Percentiles rank a stretch among this genome's conserved stretches.
Evolutionary conservation across 2,329 filamentous ascomycete species (phyloP).

Genomic region (Alternaria postmessia): DNA sequence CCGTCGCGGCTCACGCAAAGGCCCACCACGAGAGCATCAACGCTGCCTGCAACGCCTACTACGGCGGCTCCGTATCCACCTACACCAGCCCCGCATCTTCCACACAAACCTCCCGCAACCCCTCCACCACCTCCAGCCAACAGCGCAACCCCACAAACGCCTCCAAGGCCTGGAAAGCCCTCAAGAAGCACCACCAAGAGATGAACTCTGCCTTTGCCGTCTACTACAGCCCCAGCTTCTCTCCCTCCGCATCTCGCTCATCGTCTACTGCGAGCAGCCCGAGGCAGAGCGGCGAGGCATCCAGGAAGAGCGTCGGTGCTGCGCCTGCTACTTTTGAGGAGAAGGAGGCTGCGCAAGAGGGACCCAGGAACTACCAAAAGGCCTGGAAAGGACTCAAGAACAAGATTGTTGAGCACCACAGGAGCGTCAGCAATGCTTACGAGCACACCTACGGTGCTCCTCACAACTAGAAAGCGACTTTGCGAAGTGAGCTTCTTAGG

Average conservation of each 20-base stretch:
- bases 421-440: conserved; percentile 36
- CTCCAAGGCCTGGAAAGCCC: conserved; percentile 37
- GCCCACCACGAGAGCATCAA: conserved; percentile 44
- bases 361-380: conserved; percentile 33
- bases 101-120: conserved; percentile 26
- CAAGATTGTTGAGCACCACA: conserved; percentile 43
- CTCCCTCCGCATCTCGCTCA: conserved; percentile 20
- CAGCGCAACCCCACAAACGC: conserved; percentile 26
- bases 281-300: conserved; percentile 25
- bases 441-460: conserved; percentile 21
- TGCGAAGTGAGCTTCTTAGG: neutral
- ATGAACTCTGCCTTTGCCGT: conserved; percentile 40
- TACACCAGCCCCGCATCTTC: conserved; percentile 13
- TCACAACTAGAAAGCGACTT: neutral
- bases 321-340: conserved; percentile 2
- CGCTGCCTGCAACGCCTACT: conserved; percentile 37
- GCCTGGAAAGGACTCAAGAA: conserved; percentile 37
- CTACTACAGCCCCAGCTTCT: conserved; percentile 34
- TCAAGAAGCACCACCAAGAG: conserved; percentile 43
- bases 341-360: conserved; percentile 7
- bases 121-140: conserved; percentile 22
- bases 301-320: neutral
- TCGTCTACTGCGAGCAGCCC: conserved; percentile 19
- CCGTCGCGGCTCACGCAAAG: conserved; percentile 37
- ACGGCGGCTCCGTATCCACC: conserved; percentile 22